Conservation (phyloP, 164 flowering plant species). For the Nymphaea thermarum region DNA sequence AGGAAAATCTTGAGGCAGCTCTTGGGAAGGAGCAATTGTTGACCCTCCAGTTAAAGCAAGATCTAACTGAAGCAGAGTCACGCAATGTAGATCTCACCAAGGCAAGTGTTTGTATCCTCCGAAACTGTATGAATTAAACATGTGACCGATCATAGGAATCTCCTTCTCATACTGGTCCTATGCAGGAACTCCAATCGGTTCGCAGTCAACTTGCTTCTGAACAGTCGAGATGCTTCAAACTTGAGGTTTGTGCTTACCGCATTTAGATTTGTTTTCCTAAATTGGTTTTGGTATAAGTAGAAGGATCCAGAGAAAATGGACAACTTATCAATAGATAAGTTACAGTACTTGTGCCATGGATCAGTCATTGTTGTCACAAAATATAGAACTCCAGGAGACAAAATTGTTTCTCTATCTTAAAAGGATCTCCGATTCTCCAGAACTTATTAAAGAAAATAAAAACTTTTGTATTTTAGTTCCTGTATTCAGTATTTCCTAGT, state of each 20-base stretch:
- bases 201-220: conserved; percentile 92
- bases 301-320: too few species aligned
- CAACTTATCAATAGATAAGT: too few species aligned
- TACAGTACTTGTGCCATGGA: too few species aligned
- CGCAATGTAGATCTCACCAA: conserved; percentile 69
- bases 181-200: conserved; percentile 95
- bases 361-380: too few species aligned
- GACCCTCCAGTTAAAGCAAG: conserved; percentile 67
- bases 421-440: too few species aligned
- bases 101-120: conserved; percentile 25
- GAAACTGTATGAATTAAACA: not conserved
- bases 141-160: not conserved
- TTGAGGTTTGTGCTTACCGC: conserved; percentile 48
- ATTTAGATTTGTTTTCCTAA: not conserved
- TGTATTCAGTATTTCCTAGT: too few species aligned
- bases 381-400: too few species aligned
- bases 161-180: not conserved
- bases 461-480: too few species aligned
- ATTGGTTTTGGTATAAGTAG: too few species aligned
- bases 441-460: too few species aligned
- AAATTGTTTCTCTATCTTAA: too few species aligned
- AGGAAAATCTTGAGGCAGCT: conserved; percentile 72
- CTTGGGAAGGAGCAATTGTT: conserved; percentile 67
- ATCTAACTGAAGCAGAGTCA: conserved; percentile 57
- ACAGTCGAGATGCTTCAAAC: conserved; percentile 97